Conservation (phyloP, 441 rosid species). For the Macaranga tanarius region DNA sequence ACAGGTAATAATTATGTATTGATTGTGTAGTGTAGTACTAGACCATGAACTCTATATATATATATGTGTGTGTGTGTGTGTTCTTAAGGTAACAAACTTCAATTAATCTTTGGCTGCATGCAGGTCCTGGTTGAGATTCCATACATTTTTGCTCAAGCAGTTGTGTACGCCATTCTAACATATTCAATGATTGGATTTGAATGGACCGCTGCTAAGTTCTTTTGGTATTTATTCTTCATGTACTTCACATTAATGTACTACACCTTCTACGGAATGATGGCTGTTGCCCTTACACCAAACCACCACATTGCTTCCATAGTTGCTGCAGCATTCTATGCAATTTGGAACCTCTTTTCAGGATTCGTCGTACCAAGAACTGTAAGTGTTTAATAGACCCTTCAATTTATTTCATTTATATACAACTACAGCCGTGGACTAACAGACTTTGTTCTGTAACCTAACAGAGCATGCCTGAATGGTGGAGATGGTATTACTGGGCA, state of each 20-base stretch:
- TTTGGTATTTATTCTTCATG: constrained; percentile 79
- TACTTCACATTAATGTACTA: constrained; percentile 65
- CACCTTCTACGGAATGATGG: constrained; percentile 86
- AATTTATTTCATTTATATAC: no score
- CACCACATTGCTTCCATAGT: constrained; percentile 55
- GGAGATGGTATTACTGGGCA: constrained; percentile 71
- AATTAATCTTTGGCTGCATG: no score
- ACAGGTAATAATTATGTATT: constrained; percentile 42
- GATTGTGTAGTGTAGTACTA: no score
- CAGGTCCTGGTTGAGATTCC: constrained; percentile 74
- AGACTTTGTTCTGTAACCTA: no score
- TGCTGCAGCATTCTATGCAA: constrained; percentile 51
- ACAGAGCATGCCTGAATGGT: constrained; percentile 60
- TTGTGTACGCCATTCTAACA: constrained; percentile 50
- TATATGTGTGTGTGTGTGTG: no score
- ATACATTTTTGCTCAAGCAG: constrained; percentile 50
- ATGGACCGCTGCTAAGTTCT: constrained; percentile 58
- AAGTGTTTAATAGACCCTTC: constrained; percentile 14
- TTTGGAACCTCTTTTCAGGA: constrained; percentile 81
- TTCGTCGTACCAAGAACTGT: constrained; percentile 71
- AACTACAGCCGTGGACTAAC: no score
- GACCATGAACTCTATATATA: no score
- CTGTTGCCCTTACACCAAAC: constrained; percentile 73
- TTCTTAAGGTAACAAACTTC: no score
- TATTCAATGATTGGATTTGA: constrained; percentile 77